Percentiles rank a stretch among this genome's conserved stretches.
phyloP scores from a whole-genome alignment of 495 filamentous ascomycete species.

The Sordaria brevicollis region DNA sequence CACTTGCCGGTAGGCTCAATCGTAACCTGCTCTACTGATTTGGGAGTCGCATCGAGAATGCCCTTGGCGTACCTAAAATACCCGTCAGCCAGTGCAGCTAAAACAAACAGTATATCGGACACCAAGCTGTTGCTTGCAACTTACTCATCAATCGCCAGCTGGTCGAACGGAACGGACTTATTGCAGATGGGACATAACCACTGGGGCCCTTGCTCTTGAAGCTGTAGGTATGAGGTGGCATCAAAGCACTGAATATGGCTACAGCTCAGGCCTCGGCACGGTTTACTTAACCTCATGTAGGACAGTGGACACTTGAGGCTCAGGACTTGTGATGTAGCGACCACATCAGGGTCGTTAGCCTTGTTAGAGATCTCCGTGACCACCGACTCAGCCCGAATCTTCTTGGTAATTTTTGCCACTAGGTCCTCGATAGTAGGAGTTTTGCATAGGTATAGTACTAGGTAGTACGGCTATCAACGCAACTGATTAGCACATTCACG shows the following conservation, averaged over 20 bases:
- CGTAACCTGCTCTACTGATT: slow-evolving; percentile 68
- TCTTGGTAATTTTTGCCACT: slow-evolving; percentile 56
- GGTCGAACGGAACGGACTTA: slow-evolving; percentile 70
- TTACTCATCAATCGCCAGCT: slow-evolving; percentile 78
- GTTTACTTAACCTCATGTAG: slow-evolving; percentile 67
- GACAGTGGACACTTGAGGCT: slow-evolving; percentile 89
- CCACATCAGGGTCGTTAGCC: slow-evolving; percentile 78
- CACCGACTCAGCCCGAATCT: slow-evolving; percentile 72
- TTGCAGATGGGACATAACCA: slow-evolving; percentile 92
- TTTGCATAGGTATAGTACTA: slow-evolving; percentile 65
- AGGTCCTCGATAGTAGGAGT: slow-evolving; percentile 61
- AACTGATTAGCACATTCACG: not conserved
- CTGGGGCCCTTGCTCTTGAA: slow-evolving; percentile 91
- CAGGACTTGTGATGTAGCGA: slow-evolving; percentile 75
- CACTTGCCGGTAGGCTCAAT: slow-evolving; percentile 83
- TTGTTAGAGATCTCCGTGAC: slow-evolving; percentile 72
- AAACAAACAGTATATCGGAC: not conserved
- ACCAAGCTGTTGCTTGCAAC: slow-evolving; percentile 15
- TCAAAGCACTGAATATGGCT: slow-evolving; percentile 94
- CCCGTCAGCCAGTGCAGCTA: not conserved
- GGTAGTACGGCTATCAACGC: slow-evolving; percentile 56
- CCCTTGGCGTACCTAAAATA: slow-evolving; percentile 71
- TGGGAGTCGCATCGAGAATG: slow-evolving; percentile 62
- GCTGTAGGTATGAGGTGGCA: slow-evolving; percentile 79
- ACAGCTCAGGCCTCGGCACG: slow-evolving; percentile 70